Evolutionary conservation across 108 stramenopile genomes (phyloP).

Genomic region (Conticribra weissflogii): DNA sequence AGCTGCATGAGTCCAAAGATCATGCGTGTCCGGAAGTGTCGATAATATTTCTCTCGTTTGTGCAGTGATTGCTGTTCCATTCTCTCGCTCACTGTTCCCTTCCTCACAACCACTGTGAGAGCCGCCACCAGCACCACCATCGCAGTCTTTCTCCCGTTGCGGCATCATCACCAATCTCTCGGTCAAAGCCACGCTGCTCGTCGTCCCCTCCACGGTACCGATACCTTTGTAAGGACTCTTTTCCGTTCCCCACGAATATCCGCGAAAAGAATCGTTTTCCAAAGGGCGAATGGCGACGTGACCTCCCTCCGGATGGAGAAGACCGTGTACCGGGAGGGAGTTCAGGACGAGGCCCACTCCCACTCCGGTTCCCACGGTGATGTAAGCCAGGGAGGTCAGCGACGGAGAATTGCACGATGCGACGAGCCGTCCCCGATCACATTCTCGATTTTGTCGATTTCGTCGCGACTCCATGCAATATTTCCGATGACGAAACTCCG

Average conservation of each 20-base stretch:
- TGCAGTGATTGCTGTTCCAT: slow-evolving; percentile 2
- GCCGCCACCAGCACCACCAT: too few relatives aligned
- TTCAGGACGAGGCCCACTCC: slow-evolving; percentile 95
- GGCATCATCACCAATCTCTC: slow-evolving; percentile 58
- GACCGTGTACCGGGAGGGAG: slow-evolving; percentile 84
- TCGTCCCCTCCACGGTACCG: slow-evolving; percentile 78
- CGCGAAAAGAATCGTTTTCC: slow-evolving; percentile 71
- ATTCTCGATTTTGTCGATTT: too few relatives aligned
- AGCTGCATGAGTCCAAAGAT: slow-evolving; percentile 88
- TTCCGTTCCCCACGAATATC: slow-evolving; percentile 83
- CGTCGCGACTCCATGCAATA: too few relatives aligned
- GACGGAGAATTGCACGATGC: too few relatives aligned
- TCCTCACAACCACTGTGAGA: too few relatives aligned
- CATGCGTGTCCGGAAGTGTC: slow-evolving; percentile 73
- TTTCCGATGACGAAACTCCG: slow-evolving; percentile 78
- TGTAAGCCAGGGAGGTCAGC: slow-evolving; percentile 75
- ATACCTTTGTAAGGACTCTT: slow-evolving; percentile 63
- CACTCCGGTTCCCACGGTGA: slow-evolving; percentile 95
- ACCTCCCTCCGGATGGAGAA: slow-evolving; percentile 95
- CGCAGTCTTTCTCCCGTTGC: slow-evolving; percentile 5
- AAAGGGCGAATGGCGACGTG: slow-evolving; percentile 76
- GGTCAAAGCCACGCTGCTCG: slow-evolving; percentile 75
- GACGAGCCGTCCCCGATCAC: too few relatives aligned
- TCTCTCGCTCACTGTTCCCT: neutral
- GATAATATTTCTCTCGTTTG: slow-evolving; percentile 52